Base-by-base conservation (phyloP, 2,329 filamentous ascomycete genomes). In the Catunica adiposa region DNA sequence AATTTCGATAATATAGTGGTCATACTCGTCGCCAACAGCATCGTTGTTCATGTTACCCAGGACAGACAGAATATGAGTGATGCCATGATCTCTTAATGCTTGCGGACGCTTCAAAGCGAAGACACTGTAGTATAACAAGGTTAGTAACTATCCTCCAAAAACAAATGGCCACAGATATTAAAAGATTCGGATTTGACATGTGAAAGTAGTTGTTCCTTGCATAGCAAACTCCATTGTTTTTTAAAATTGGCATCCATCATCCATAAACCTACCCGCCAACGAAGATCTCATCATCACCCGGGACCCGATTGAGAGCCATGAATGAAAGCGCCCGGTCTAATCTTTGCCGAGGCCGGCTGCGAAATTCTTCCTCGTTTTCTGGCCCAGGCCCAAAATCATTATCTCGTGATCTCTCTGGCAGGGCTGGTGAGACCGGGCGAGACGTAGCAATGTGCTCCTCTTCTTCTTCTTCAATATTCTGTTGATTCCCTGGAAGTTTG, bases 61-160 rank as follows among this genome's bases (percentile, higher is more conserved):
- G 42, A 92, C 85, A 3, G 89, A 94, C n/a, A 97, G 74, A 29
- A 97, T 78, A 69, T 96, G 89, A 2, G 89, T 94, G 66, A 98
- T 88, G 61, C 83, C 81, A 61, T 81, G 79, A 60, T 84, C 77
- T 61, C 77, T 71, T 51, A 97, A 74, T 37, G 82, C 76, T 55
- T 83, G 76, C 59, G 82, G 82, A 59, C 84, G 82, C 58, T 82
- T 81, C 60, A 96, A 71, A 44, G 84, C 81, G 71, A 89, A 89
- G 61, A 94, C 77, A 57, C 89, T 94, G 68, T 56, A 34, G 40
- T 44, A 17, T 7, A 22, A n/a, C n/a, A 17, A 17, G 20, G 29
- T 44, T 44, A 44, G 40, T n/a, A 22, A 44, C 40, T 44, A 22
- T 8, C 15, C 4, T 17, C 6, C 20, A 17, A 17, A 44, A 8